Evolutionary conservation across 2,329 filamentous ascomycete species (phyloP), one percentile per base, ranked within the genome.

Genomic region (Teratosphaeria destructans): DNA sequence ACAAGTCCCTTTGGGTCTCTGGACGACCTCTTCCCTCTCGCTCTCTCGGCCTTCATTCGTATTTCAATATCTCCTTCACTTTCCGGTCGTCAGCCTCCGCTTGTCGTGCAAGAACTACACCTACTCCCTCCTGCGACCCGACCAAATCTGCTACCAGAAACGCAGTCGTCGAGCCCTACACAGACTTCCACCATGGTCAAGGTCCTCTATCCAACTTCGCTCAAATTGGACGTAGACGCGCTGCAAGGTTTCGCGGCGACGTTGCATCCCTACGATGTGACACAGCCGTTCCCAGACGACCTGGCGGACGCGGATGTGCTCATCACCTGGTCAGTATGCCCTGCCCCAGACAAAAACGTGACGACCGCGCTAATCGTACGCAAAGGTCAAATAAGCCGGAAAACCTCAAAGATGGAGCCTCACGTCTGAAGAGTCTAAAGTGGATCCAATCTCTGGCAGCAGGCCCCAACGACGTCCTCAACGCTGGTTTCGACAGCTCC

Each of bases 371-470:
- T 49, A n/a, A 49, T n/a, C 5, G 8, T 23, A 49, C 16, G 3
- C 10, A 3, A 10, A 49, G 43, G 43, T 72, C 76, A 70, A 87
- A 87, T 77, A 77, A 75, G 29, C 65, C 81, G 49, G 74, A 74
- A 14, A 85, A 85, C 75, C 82, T 87, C 61, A 72, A 77, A 26
- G 81, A 85, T 68, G 84, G 83, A 55, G 80, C 79, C 2, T 64
- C 69, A 56, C 78, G 80, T 60, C 75, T 86, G 70, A 80, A 76
- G 59, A 81, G 82, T 49, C 76, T 87, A 14, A 77, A 77, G 64
- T 87, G 84, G 83, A 86, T 87, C 71, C 84, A 87, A 67, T 85
- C 82, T 0, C 82, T 86, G 37, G 84, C 84, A 39, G 84, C 84
- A 0, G 84, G 84, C 0, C 84, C 84, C 65, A 86, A 86, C 70